phyloP scores from a whole-genome alignment of 1,139 yeast genomes.

The Arxiozyma slooffiae region DNA sequence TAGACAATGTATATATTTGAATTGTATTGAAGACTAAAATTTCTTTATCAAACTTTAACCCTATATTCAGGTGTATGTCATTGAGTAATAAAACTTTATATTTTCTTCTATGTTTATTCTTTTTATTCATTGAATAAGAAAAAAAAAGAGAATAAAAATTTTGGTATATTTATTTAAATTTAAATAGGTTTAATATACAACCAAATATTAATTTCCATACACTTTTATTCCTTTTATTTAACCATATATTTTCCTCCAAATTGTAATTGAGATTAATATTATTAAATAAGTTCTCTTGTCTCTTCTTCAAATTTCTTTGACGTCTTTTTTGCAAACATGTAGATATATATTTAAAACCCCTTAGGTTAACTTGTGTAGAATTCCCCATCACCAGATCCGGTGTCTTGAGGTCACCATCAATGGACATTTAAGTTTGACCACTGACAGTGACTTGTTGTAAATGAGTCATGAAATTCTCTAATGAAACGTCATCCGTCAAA shows the following conservation, averaged over 20 bases:
- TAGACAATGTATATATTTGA: background rate
- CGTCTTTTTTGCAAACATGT: background rate
- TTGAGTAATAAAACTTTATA: background rate
- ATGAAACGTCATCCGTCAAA: constrained; percentile 86
- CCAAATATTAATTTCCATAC: background rate
- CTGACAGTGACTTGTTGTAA: constrained; percentile 72
- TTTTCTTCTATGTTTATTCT: background rate
- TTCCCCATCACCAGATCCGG: background rate
- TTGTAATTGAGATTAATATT: constrained; percentile 1
- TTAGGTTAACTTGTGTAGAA: background rate
- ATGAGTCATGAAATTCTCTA: constrained; percentile 87
- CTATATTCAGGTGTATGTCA: background rate
- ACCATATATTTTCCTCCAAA: background rate
- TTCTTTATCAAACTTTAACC: too few species aligned
- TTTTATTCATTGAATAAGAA: background rate
- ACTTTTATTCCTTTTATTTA: background rate
- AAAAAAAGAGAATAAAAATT: background rate
- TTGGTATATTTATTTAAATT: background rate
- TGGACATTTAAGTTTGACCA: constrained; percentile 30
- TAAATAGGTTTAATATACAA: constrained; percentile 1
- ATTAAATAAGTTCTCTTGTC: background rate
- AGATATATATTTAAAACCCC: background rate
- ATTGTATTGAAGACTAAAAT: too few species aligned
- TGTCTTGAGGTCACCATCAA: constrained; percentile 10
- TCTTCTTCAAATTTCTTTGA: background rate